phyloP scores from a whole-genome alignment of 2,329 filamentous ascomycete species.

The Fusarium subglutinans region DNA sequence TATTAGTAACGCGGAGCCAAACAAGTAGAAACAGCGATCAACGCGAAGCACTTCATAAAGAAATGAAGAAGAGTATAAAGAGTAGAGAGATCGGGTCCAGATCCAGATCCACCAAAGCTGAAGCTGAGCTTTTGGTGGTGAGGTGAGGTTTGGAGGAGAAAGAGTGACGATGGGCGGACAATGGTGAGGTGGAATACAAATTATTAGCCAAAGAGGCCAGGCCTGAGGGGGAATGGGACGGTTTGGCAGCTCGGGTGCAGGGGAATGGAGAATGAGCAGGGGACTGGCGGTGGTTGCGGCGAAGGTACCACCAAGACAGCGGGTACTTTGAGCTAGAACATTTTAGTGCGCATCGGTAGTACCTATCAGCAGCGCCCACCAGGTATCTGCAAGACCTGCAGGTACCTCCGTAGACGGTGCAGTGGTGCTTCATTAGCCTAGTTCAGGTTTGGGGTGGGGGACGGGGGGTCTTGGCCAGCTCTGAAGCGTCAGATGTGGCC shows the following conservation, averaged over 20 bases:
- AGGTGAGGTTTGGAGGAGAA: conserved; percentile 24
- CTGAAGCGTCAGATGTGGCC: conserved; percentile 29
- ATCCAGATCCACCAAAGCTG: conserved; percentile 16
- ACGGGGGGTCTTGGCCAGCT: conserved; percentile 33
- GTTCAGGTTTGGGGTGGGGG: conserved; percentile 40
- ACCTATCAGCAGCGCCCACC: not conserved
- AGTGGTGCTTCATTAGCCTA: conserved; percentile 36
- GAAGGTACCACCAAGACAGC: conserved; percentile 22
- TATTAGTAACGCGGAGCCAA: conserved; percentile 36
- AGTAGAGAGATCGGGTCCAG: not conserved
- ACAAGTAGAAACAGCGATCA: conserved; percentile 38
- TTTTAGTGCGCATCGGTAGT: conserved; percentile 5
- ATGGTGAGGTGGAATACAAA: conserved; percentile 29
- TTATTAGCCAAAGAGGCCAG: conserved; percentile 21
- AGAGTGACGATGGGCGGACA: conserved; percentile 28
- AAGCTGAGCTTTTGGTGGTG: conserved; percentile 2
- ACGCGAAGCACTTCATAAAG: conserved; percentile 35
- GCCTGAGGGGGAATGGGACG: conserved; percentile 33
- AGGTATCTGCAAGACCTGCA: conserved; percentile 26
- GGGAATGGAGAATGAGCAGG: conserved; percentile 28
- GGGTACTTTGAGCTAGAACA: conserved; percentile 25
- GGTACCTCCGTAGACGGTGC: conserved; percentile 37
- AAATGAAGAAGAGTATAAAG: conserved; percentile 29
- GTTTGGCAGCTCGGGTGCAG: conserved; percentile 40
- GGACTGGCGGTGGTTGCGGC: conserved; percentile 31